Conservation (phyloP, 1,139 yeast genomes). For the Ogataea hybrid region DNA sequence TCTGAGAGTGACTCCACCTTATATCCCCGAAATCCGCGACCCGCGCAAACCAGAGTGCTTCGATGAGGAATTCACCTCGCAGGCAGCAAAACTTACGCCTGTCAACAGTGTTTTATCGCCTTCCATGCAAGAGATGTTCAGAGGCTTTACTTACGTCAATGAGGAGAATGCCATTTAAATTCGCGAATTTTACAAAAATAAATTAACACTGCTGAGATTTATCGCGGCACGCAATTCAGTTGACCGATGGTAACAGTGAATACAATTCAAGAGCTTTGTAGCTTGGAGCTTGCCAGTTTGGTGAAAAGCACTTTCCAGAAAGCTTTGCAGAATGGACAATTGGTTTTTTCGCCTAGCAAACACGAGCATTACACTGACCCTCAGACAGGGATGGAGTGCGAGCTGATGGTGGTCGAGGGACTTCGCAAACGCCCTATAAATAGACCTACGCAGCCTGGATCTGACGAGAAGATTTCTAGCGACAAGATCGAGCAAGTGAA, state of each 20-base stretch:
- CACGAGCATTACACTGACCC: slow-evolving; percentile 25
- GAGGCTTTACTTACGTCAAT: slow-evolving; percentile 91
- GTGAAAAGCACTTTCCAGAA: slow-evolving; percentile 20
- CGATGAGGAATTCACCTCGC: slow-evolving; percentile 92
- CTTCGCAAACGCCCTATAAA: slow-evolving; percentile 32
- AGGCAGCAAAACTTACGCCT: slow-evolving; percentile 93
- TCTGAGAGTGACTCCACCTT: slow-evolving; percentile 80
- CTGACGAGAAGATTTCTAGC: slow-evolving; percentile 32
- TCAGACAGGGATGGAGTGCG: slow-evolving; percentile 25
- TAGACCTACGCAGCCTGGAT: slow-evolving; percentile 32
- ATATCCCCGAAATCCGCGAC: slow-evolving; percentile 72
- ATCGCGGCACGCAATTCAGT: slow-evolving; percentile 1
- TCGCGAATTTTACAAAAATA: slow-evolving; percentile 6
- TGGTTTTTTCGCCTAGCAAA: slow-evolving; percentile 24
- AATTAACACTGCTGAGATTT: not conserved
- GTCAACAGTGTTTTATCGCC: slow-evolving; percentile 85
- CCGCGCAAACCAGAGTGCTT: slow-evolving; percentile 93
- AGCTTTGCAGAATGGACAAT: slow-evolving; percentile 24
- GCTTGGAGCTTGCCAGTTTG: slow-evolving; percentile 15
- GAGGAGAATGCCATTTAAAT: slow-evolving; percentile 42
- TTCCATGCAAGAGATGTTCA: slow-evolving; percentile 91
- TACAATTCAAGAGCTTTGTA: slow-evolving; percentile 22
- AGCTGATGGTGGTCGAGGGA: slow-evolving; percentile 31
- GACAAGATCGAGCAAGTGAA: slow-evolving; percentile 31
- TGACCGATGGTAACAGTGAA: slow-evolving; percentile 6